Base-by-base conservation (phyloP, 495 filamentous ascomycete species). In the Baudoinia panamericana region DNA sequence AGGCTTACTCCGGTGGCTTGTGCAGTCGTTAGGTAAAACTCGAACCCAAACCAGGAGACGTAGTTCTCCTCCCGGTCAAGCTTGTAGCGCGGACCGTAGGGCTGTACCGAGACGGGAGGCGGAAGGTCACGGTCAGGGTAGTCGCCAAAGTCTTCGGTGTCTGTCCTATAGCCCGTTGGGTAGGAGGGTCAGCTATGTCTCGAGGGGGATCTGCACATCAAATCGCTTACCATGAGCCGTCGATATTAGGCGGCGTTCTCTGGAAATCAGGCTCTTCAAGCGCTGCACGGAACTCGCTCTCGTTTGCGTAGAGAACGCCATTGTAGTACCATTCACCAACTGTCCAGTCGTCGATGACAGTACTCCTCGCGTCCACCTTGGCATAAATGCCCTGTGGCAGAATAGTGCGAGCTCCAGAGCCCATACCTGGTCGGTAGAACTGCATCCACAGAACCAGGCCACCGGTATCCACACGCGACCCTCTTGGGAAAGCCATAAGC, bases 281-380 rank as follows among this genome's bases (percentile, higher is more conserved):
- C 4, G 71, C 69, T 2, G 39, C 36, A 9, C 64, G 53, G 46
- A 73, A 71, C 1, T 56, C 66, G 16, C 63, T 53, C 22, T 57
- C 60, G 5, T 61, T 56, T 23, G 56, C 46, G 45, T 72, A 75
- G 30, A 71, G 58, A 29, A 62, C 56, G 38, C 62, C 61, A 51
- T 69, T 65, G 50, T 70, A 74, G 12, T 66, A 60, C 57, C 65
- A 68, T 30, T 61, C 60, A 9, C 57, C 55, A n/a, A 69, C 38
- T 22, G 51, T 56, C 71, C 70, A 73, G 6, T 46, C 34, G 22
- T 36, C 36, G 16, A 36, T 34, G 24, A 40, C 18, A 3, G 30
- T 11, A 24, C 38, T 43, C 13, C 24, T 45, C 6, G 50, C 50
- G 31, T 45, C 41, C 19, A 45, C 42, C 36, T 53, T 53, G 27